phyloP scores from a whole-genome alignment of 441 rosid genomes.

The Sinapis alba region DNA sequence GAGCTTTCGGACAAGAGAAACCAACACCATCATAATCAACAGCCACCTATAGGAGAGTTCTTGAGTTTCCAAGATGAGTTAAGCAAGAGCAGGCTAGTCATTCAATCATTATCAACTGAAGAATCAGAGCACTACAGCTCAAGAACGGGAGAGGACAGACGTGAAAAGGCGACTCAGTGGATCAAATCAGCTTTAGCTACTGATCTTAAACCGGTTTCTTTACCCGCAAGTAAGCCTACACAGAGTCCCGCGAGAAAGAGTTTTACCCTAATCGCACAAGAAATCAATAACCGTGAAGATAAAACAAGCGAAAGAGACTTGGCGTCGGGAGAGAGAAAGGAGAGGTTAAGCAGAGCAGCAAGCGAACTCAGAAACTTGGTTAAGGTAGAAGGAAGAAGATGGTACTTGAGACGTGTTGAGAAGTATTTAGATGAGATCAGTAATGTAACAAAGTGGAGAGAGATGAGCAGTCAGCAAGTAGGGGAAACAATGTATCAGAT shows the following conservation, averaged over 20 bases:
- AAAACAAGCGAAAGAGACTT: slow-evolving; percentile 10
- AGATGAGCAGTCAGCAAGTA: slow-evolving; percentile 46
- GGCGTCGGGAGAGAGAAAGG: slow-evolving; percentile 45
- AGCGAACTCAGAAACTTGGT: slow-evolving; percentile 48
- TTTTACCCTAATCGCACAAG: slow-evolving; percentile 31
- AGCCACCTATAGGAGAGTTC: slow-evolving; percentile 52
- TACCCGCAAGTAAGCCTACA: slow-evolving; percentile 18
- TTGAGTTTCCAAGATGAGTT: slow-evolving; percentile 63
- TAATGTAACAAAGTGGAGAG: slow-evolving; percentile 32
- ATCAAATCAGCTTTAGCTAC: slow-evolving; percentile 65
- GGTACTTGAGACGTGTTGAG: slow-evolving; percentile 65
- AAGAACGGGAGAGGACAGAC: slow-evolving; percentile 51
- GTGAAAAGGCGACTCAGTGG: slow-evolving; percentile 57
- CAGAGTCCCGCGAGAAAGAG: slow-evolving; percentile 28
- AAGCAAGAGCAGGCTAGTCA: slow-evolving; percentile 47
- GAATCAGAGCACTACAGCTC: slow-evolving; percentile 17
- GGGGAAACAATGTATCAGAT: slow-evolving; percentile 61
- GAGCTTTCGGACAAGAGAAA: slow-evolving; percentile 51
- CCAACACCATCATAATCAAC: slow-evolving; percentile 39
- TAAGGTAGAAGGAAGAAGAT: slow-evolving; percentile 50
- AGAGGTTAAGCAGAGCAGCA: slow-evolving; percentile 33
- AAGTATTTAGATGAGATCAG: slow-evolving; percentile 56
- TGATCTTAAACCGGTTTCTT: slow-evolving; percentile 54
- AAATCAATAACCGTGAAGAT: slow-evolving; percentile 3
- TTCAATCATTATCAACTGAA: slow-evolving; percentile 45